A percentile compares a stretch with the other conserved stretches of the same genome.
Evolutionary conservation across 148 eudicot species (phyloP).

Genomic region (Silene uniflora): DNA sequence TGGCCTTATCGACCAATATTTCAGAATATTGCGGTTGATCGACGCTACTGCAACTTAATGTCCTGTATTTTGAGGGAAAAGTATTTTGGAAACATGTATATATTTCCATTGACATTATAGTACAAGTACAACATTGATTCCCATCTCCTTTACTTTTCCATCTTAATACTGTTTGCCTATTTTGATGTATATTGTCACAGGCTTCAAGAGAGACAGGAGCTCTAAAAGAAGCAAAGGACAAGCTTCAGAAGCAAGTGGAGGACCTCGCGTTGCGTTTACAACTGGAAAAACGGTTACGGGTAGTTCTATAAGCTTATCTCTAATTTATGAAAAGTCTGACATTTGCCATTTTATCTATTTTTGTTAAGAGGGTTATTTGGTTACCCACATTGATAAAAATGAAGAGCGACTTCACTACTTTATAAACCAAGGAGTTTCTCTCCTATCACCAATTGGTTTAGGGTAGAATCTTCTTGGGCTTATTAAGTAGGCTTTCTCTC

Average conservation of each 20-base stretch:
- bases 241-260: slow-evolving; percentile 90
- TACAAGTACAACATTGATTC: slow-evolving; percentile 3
- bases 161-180: background rate
- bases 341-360: background rate
- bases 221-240: slow-evolving; percentile 97
- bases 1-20: too few relatives aligned
- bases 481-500: too few relatives aligned
- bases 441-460: background rate
- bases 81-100: background rate
- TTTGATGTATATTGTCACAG: slow-evolving; percentile 38
- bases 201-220: slow-evolving; percentile 98
- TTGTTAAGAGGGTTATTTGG: background rate
- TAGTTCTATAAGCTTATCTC: slow-evolving; percentile 25
- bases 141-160: background rate
- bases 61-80: too few relatives aligned
- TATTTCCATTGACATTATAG: background rate
- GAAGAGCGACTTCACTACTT: background rate
- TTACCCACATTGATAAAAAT: background rate
- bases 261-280: slow-evolving; percentile 96
- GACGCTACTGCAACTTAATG: too few relatives aligned
- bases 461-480: background rate
- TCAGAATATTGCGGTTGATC: too few relatives aligned
- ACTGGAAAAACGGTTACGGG: slow-evolving; percentile 91
- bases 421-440: background rate
- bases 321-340: slow-evolving; percentile 3